Evolutionary conservation across 306 rosid species (phyloP), one percentile per base, ranked within the genome.

Genomic region (Ormosia semicastrata): DNA sequence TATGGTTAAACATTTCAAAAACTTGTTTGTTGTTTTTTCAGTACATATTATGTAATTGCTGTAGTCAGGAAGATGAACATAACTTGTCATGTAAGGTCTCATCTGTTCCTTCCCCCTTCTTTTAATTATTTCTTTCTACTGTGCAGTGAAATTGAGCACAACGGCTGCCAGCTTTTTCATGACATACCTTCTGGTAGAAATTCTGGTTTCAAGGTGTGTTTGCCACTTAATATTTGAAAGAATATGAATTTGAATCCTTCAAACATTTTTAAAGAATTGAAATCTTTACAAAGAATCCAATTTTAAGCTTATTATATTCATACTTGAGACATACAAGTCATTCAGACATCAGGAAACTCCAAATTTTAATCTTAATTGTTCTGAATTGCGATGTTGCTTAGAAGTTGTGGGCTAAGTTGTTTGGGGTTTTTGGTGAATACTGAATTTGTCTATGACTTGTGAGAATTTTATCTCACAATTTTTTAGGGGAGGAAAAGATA

Each of bases 81-180:
- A n/a, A 17, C 54, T 75, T n/a, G 47, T 71, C 60, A 41, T 72
- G 65, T 71, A 1, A 40, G 66, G 75, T 71, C 29, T 71, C 37
- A 13, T 69, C 44, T 64, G 24, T 44, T 82, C 33, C 65, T 59
- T 63, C 68, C 44, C 49, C 62, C 40, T 54, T 57, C 36, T 47
- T 83, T 32, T 30, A 53, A 67, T 64, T 40, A n/a, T 40, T 60
- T 59, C 52, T 58, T 81, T 60, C 65, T 71, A 72, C 36, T 58
- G 52, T 83, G 65, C 89, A 96, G 99, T 79, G 99, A 96, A 92
- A 76, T 96, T 63, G 97, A 93, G 81, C 99, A 96, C 77, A 87
- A 80, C 39, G 94, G 99, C 12, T 84, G 97, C 81, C 86, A 56
- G 84, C 93, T 96, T 78, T 96, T 96, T 88, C 86, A 86, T 76